A percentile compares a stretch with the other conserved stretches of the same genome.
Evolutionary conservation across 2,329 filamentous ascomycete genomes (phyloP).

Genomic region (Aspergillus neotritici): DNA sequence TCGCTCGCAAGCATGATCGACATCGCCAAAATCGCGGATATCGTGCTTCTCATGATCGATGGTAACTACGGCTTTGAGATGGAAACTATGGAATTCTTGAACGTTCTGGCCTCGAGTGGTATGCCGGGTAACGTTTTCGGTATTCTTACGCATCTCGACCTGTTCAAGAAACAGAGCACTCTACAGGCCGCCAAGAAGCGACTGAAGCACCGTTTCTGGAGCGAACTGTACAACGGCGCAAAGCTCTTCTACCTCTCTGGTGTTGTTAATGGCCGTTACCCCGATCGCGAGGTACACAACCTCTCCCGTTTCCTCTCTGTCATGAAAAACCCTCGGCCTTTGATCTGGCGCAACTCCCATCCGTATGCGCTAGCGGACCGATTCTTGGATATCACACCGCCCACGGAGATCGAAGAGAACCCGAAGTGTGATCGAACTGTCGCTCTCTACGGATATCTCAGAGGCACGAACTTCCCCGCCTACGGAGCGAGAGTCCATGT

Average conservation of each 20-base stretch:
- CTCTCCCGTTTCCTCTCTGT: constrained; percentile 90
- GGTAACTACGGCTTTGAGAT: constrained; percentile 99
- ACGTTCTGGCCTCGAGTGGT: constrained; percentile 83
- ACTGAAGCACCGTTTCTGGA: constrained; percentile 93
- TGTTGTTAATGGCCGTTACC: constrained; percentile 93
- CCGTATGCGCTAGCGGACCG: constrained; percentile 91
- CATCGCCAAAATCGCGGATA: constrained; percentile 93
- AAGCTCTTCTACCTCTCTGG: constrained; percentile 96
- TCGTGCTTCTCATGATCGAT: constrained; percentile 95
- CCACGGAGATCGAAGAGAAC: constrained; percentile 82
- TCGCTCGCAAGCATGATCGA: constrained; percentile 96
- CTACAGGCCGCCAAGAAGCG: constrained; percentile 93
- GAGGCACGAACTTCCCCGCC: constrained; percentile 88
- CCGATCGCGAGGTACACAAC: constrained; percentile 93
- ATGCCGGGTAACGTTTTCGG: constrained; percentile 99
- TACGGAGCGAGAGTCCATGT: constrained; percentile 84
- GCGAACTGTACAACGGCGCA: constrained; percentile 90
- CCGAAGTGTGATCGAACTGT: constrained; percentile 85
- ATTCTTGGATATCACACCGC: constrained; percentile 91
- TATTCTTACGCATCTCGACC: constrained; percentile 88
- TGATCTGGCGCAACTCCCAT: constrained; percentile 94
- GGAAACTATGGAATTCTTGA: constrained; percentile 99
- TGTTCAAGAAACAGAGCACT: constrained; percentile 90
- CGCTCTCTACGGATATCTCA: constrained; percentile 85
- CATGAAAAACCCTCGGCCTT: constrained; percentile 97